Base-by-base conservation (phyloP, 768 basidiomycete species). In the Suillus plorans region DNA sequence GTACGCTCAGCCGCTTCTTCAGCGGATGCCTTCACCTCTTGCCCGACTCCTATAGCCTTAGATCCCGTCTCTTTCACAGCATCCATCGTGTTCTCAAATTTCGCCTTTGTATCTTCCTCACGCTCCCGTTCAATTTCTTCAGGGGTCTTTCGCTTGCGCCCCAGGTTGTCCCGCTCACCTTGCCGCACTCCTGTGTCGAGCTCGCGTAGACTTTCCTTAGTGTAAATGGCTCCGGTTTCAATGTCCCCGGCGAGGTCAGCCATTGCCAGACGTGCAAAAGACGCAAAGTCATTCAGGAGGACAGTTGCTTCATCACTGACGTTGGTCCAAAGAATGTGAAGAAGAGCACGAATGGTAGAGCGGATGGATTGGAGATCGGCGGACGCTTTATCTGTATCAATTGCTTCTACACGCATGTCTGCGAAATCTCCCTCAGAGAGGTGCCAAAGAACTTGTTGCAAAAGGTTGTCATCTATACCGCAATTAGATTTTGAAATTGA, bases 81-180 rank as follows among this genome's bases (percentile, higher is more conserved):
- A 37, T 90, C 90, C 85, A 91, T 88, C 0, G 86, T 81, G 67
- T 84, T 84, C 74, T 90, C 87, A 71, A 88, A 92, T 34, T 81
- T 79, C 8, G 80, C 81, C 70, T 84, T 84, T 4, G 79, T 64
- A 37, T 89, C 87, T 7, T 78, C 66, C 13, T 73, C 71, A 55
- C 70, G 65, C 58, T 73, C 72, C 63, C 84, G 80, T 61, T 83
- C 79, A 31, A 63, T 47, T 37, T 70, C 69, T 65, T 88, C 81
- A 0, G 83, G 70, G 0, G 82, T 76, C 68, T 82, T 71, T 73
- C 80, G 81, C 68, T 82, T 83, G 50, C 87, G 74, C 0, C 90
- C 89, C 0, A 86, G 69, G 28, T 80, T 74, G 67, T 87, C 86
- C 56, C 88, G 78, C 70, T 88, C 79, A 5, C 89, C 90, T 2